phyloP scores from a whole-genome alignment of 306 rosid genomes.

The Castanea sativa region DNA sequence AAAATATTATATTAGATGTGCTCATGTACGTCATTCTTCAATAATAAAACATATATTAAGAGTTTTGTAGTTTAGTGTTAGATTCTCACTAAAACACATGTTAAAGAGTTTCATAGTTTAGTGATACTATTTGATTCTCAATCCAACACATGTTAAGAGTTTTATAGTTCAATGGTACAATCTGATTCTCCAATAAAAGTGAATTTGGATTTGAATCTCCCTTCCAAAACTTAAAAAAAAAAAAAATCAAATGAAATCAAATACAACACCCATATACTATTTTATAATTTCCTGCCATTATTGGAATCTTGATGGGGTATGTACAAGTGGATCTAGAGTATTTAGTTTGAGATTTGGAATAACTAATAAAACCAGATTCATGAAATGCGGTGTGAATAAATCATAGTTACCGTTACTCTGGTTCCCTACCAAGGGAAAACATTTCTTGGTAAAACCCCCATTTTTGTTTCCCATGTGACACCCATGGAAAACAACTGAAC shows the following conservation, averaged over 20 bases:
- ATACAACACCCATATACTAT: background rate
- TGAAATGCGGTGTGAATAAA: background rate
- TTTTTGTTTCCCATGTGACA: conserved; percentile 6
- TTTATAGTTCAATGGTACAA: too few species aligned
- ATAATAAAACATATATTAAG: too few species aligned
- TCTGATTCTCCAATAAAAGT: too few species aligned
- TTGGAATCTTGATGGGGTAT: background rate
- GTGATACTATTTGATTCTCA: too few species aligned
- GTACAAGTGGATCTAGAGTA: background rate
- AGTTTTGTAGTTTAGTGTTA: too few species aligned
- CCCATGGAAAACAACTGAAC: background rate
- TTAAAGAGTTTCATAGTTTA: too few species aligned
- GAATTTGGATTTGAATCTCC: too few species aligned
- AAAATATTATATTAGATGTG: too few species aligned
- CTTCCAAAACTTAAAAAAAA: too few species aligned
- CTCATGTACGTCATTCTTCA: too few species aligned
- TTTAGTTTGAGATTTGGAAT: background rate
- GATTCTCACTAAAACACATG: too few species aligned
- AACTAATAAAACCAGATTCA: background rate
- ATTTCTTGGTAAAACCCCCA: background rate
- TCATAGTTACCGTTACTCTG: background rate
- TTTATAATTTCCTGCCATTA: background rate
- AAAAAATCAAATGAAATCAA: background rate
- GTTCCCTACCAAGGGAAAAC: conserved; percentile 2
- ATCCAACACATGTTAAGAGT: too few species aligned